Base-by-base conservation (phyloP, 2,329 filamentous ascomycete species). In the Parascedosporium putredinis region DNA sequence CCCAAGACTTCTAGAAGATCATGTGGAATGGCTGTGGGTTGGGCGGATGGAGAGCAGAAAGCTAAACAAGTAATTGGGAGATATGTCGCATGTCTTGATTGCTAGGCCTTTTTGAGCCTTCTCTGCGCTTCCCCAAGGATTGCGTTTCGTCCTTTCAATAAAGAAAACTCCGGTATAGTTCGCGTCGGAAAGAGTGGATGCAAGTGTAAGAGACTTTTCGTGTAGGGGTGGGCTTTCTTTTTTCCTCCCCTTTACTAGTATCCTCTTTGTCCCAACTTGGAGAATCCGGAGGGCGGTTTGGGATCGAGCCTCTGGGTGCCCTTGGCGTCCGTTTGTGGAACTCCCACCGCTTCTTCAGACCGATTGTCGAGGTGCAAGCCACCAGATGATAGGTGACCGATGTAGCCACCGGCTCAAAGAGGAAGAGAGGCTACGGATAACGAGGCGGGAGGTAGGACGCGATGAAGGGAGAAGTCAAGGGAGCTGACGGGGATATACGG, bases 231-330 rank as follows among this genome's bases (percentile, higher is more conserved):
- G n/a, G 25, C 20, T 27, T 24, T 45, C 14, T 9, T 27, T 9
- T 16, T 9, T 27, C 33, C 20, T 31, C 27, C 44, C 33, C 31
- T 46, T 24, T 46, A 20, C 44, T n/a, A n/a, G n/a, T n/a, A n/a
- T n/a, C n/a, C n/a, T n/a, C 27, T 6, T 31, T 31, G 27, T 31
- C 12, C 27, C 12, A 12, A 31, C 24, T 16, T 20, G 20, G 2
- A 24, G 23, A 36, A 3, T 23, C 45, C 20, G 45, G 14, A 23
- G 12, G 18, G 9, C 20, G 22, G 14, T 38, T 38, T 31, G 25
- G 29, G 38, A 47, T 47, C 45, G 45, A 47, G 31, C 29, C 45
- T 47, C 29, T 47, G 34, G 38, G 45, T 5, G 20, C 45, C 7
- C 23, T 31, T 24, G 31, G 45, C 34, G 24, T 29, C 45, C 45